These are phyloP conservation scores for Lepidium aucheri DNA, from an alignment of 345 rosid species.

Conservation along the genomic window DNA sequence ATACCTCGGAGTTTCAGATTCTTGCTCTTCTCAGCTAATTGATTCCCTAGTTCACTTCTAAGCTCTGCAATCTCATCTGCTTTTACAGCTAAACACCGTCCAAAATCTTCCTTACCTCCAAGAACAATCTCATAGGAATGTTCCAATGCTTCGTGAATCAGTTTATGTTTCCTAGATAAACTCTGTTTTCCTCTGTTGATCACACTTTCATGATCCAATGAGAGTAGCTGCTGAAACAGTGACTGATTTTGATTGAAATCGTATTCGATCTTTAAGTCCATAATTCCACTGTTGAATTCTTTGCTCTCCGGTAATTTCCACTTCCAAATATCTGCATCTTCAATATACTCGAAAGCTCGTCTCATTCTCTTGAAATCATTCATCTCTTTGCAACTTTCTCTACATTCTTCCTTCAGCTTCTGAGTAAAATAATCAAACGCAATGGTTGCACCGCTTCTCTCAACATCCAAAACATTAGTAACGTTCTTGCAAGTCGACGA, in stretches of 20 bases:
- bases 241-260: slow-evolving; percentile 36
- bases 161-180: slow-evolving; percentile 40
- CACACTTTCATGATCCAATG: slow-evolving; percentile 44
- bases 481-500: slow-evolving; percentile 37
- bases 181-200: slow-evolving; percentile 46
- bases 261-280: slow-evolving; percentile 48
- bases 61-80: slow-evolving; percentile 48
- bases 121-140: slow-evolving; percentile 52
- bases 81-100: slow-evolving; percentile 61
- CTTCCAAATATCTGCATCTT: slow-evolving; percentile 69
- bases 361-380: slow-evolving; percentile 37
- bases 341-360: slow-evolving; percentile 55
- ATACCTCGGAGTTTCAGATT: slow-evolving; percentile 41
- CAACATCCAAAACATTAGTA: slow-evolving; percentile 42
- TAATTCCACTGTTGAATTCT: slow-evolving; percentile 65
- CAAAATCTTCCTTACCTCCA: slow-evolving; percentile 47
- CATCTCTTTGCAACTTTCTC: slow-evolving; percentile 1
- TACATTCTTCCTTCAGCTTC: slow-evolving; percentile 26
- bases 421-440: slow-evolving; percentile 64
- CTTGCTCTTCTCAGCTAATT: slow-evolving; percentile 51
- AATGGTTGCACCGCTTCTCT: slow-evolving; percentile 71
- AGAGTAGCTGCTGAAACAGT: slow-evolving; percentile 57
- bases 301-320: slow-evolving; percentile 63
- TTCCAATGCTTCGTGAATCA: slow-evolving; percentile 41
- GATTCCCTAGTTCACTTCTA: slow-evolving; percentile 69